phyloP scores from a whole-genome alignment of 305 asterid genomes.

The Nicotiana rustica region DNA sequence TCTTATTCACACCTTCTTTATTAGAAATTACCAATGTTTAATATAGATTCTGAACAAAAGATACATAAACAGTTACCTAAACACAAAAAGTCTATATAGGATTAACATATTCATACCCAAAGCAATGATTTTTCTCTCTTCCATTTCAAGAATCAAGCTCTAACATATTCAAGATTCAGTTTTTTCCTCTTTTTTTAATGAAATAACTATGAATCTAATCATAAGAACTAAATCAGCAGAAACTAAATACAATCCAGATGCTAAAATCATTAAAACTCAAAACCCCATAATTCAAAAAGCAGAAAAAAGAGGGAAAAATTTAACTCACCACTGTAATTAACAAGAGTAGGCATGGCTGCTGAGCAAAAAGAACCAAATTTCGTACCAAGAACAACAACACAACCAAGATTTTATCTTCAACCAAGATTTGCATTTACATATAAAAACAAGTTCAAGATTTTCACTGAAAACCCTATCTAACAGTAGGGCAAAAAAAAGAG shows the following conservation, averaged over 20 bases:
- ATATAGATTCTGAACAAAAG: slow-evolving; percentile 3
- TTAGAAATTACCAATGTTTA: slow-evolving; percentile 19
- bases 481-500: slow-evolving; percentile 30
- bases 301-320: background rate
- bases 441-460: background rate
- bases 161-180: background rate
- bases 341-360: slow-evolving; percentile 85
- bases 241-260: background rate
- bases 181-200: too few species aligned
- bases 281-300: background rate
- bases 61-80: background rate
- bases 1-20: background rate
- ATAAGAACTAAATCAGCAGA: background rate
- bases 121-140: background rate
- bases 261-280: background rate
- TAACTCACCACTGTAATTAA: slow-evolving; percentile 83
- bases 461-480: slow-evolving; percentile 25
- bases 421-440: slow-evolving; percentile 38
- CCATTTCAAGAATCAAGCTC: background rate
- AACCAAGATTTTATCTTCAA: slow-evolving; percentile 40
- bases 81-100: background rate
- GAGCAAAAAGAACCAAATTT: slow-evolving; percentile 47
- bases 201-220: too few species aligned
- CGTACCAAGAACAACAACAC: slow-evolving; percentile 51
- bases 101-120: background rate